Evolutionary conservation across 176 grass and related monocot genomes (phyloP).

Genomic region (Otatea glauca): DNA sequence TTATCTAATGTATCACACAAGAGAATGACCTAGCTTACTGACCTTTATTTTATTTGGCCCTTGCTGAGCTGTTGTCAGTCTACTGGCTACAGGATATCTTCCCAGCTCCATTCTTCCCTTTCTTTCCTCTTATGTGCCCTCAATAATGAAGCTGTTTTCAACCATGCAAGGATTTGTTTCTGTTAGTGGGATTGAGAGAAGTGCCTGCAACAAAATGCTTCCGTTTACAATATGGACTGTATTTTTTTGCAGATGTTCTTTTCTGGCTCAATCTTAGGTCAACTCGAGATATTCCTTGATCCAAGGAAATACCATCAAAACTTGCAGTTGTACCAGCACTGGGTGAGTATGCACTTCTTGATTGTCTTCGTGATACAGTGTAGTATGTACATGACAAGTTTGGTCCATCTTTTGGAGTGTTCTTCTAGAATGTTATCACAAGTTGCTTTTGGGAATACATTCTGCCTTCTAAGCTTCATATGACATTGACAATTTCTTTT

Average conservation of each 20-base stretch:
- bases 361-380: conserved; percentile 18
- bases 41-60: conserved; percentile 35
- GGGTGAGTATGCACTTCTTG: conserved; percentile 39
- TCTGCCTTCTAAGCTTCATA: conserved; percentile 31
- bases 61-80: conserved; percentile 88
- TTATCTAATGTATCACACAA: neutral
- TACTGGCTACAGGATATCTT: conserved; percentile 94
- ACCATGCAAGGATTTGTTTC: conserved; percentile 92
- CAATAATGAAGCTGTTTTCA: conserved; percentile 88
- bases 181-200: conserved; percentile 82
- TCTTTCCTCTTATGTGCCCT: conserved; percentile 76
- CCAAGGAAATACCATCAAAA: conserved; percentile 74
- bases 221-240: conserved; percentile 92
- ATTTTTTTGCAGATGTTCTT: conserved; percentile 98
- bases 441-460: conserved; percentile 19
- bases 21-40: neutral
- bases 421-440: neutral
- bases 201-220: conserved; percentile 96
- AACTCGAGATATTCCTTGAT: conserved; percentile 62
- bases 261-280: conserved; percentile 61
- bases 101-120: conserved; percentile 87
- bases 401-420: neutral
- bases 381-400: neutral
- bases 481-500: neutral
- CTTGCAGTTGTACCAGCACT: conserved; percentile 91